Evolutionary conservation across 2,329 filamentous ascomycete species (phyloP).

Genomic region (Triangularia setosa): DNA sequence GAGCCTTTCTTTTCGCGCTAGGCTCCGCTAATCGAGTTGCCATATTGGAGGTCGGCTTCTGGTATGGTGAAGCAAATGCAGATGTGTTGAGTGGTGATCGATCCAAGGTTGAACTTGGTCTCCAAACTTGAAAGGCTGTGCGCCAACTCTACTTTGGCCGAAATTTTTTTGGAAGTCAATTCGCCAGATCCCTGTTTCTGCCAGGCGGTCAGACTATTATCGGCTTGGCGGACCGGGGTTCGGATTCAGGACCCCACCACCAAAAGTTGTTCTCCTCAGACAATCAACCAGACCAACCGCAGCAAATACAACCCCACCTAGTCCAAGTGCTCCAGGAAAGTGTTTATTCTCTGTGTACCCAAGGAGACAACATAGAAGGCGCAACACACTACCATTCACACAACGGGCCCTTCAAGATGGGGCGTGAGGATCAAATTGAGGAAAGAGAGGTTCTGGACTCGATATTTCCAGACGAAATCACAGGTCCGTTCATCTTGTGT

Average conservation of each 20-base stretch:
- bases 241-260: slow-evolving; percentile 11
- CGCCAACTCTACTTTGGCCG: slow-evolving; percentile 6
- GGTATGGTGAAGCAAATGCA: neutral
- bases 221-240: slow-evolving; percentile 2
- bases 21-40: slow-evolving; percentile 44
- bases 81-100: neutral
- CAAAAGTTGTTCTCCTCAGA: slow-evolving; percentile 13
- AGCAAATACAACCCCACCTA: neutral
- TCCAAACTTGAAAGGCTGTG: neutral
- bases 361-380: neutral
- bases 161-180: slow-evolving; percentile 17
- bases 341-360: neutral
- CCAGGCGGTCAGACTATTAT: slow-evolving; percentile 17
- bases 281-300: neutral
- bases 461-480: slow-evolving; percentile 97
- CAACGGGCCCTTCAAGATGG: slow-evolving; percentile 44
- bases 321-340: neutral
- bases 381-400: neutral
- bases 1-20: slow-evolving; percentile 54
- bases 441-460: slow-evolving; percentile 97
- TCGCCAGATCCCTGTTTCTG: slow-evolving; percentile 19
- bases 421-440: slow-evolving; percentile 84
- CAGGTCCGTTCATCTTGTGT: slow-evolving; percentile 50
- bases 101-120: neutral
- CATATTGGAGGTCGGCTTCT: slow-evolving; percentile 35